Conservation (phyloP, 768 basidiomycete genomes). For the Roridomyces roridus region DNA sequence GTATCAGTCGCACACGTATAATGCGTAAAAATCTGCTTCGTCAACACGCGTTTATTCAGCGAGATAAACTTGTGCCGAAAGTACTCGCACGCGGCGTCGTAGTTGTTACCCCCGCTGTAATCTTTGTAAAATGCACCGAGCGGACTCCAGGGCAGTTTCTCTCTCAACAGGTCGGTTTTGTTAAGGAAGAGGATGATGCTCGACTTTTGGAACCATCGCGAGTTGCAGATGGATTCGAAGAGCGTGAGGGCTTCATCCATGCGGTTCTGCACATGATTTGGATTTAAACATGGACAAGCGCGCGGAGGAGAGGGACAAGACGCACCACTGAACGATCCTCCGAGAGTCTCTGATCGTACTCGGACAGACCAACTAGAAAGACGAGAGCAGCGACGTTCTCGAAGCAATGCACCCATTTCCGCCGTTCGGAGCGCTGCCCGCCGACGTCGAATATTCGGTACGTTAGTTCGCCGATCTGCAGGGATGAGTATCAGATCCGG, state of each 20-base stretch:
- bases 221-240: slow-evolving; percentile 98
- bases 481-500: not conserved
- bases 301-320: slow-evolving; percentile 25
- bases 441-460: slow-evolving; percentile 94
- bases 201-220: slow-evolving; percentile 95
- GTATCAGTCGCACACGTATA: no score
- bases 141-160: slow-evolving; percentile 74
- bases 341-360: slow-evolving; percentile 98
- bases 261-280: slow-evolving; percentile 66
- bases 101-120: no score
- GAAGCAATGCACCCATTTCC: slow-evolving; percentile 97
- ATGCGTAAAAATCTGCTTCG: no score
- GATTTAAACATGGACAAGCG: not conserved
- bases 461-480: slow-evolving; percentile 83
- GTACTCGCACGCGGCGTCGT: no score
- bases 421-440: slow-evolving; percentile 86
- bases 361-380: slow-evolving; percentile 90
- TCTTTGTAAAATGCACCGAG: not conserved
- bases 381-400: slow-evolving; percentile 94
- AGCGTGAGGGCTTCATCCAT: slow-evolving; percentile 97
- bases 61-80: no score
- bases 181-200: slow-evolving; percentile 96
- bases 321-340: slow-evolving; percentile 94
- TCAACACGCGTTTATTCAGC: no score
- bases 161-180: slow-evolving; percentile 96